phyloP scores from a whole-genome alignment of 352 stramenopile genomes.

The Phytophthora chlamydospora region DNA sequence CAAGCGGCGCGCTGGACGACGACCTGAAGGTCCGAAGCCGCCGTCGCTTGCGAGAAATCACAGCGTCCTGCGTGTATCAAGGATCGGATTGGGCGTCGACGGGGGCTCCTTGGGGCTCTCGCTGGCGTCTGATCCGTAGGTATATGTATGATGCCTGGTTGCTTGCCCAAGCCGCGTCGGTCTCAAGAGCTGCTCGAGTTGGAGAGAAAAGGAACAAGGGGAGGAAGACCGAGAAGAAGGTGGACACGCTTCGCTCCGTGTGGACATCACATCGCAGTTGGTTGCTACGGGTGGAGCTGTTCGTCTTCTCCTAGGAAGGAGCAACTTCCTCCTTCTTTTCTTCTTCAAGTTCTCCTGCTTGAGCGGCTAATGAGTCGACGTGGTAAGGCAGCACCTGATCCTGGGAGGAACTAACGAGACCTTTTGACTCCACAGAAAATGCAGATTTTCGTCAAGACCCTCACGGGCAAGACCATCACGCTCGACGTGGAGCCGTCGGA shows the following conservation, averaged over 20 bases:
- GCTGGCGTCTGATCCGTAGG: constrained; percentile 70
- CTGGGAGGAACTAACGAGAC: constrained; percentile 24
- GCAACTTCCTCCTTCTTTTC: not conserved
- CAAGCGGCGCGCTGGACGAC: constrained; percentile 28
- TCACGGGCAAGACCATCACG: constrained; percentile 99
- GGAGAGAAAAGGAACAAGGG: not conserved
- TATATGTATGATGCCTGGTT: constrained; percentile 83
- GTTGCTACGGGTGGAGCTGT: too few relatives aligned
- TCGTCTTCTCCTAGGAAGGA: not conserved
- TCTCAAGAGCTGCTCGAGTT: constrained; percentile 1
- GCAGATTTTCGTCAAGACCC: constrained; percentile 96
- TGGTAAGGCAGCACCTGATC: constrained; percentile 5
- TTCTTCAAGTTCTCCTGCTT: not conserved
- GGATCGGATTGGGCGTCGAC: constrained; percentile 70
- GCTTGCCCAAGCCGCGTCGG: constrained; percentile 37
- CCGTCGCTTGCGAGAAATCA: constrained; percentile 50
- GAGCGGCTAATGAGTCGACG: constrained; percentile 17
- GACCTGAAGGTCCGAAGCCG: constrained; percentile 14
- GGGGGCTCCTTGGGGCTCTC: constrained; percentile 7
- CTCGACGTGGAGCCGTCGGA: constrained; percentile 99
- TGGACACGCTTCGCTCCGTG: too few relatives aligned
- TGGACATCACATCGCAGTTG: too few relatives aligned
- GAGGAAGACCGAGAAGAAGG: constrained; percentile 1
- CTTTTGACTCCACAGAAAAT: constrained; percentile 69
- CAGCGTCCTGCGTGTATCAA: constrained; percentile 78